Evolutionary conservation across 306 rosid genomes (phyloP), one percentile per base, ranked within the genome.

Genomic region (Astragalus glycyphyllos): DNA sequence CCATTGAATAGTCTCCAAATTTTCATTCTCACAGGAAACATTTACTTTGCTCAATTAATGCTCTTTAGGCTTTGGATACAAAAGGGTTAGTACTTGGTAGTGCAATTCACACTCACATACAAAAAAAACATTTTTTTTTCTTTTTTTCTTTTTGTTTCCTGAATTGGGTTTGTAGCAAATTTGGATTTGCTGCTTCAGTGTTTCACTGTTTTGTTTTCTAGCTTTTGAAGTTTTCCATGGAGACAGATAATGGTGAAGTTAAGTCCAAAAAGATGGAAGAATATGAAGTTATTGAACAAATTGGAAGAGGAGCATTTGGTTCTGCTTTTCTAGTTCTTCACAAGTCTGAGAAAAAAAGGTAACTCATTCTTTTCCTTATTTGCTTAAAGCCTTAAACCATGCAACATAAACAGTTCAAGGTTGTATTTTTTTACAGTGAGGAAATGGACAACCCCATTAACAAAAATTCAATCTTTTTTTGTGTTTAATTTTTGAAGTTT

Each of bases 291-390:
- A 82, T 90, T 5, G 97, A 90, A 86, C 98, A 94, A 85, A 87
- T 94, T 81, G 98, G 98, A 5, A 86, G 97, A 73, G 97, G 97
- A 48, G 89, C 97, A 20, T 87, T 90, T 58, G 98, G 97, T 54
- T 75, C 90, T 3, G 90, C 98, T 29, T 94, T 85, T 78, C 95
- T 94, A 45, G 95, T 90, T 75, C 90, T 88, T 58, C 96, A 86
- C 61, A 90, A 86, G 85, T 71, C 80, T 41, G 90, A 94, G 86
- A 86, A 83, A 53, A 94, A 86, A 85, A 90, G 85, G 99, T 87
- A 77, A 71, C 75, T 34, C 41, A 20, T 32, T 53, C 1, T 17
- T 46, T 14, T 59, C 58, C 49, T 54, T 56, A 48, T 17, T 45
- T 72, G 64, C 63, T 45, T 32, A 6, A n/a, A n/a, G n/a, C n/a